Evolutionary conservation across 192 early-diverging fungal species (phyloP).

Genomic region (Backusella circina): DNA sequence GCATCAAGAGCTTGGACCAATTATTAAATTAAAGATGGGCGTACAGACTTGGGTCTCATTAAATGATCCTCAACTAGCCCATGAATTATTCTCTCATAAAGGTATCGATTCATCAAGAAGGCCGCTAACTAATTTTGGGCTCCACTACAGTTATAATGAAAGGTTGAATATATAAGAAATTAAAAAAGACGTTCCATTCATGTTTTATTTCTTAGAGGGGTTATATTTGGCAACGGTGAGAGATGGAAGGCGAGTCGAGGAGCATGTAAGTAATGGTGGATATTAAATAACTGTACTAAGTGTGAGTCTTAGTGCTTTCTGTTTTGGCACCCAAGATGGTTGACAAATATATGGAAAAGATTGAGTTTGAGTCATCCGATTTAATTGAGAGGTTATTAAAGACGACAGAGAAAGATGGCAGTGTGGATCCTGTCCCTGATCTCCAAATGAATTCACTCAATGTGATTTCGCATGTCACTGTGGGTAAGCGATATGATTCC

Average conservation of each 20-base stretch:
- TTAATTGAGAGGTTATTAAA: background rate
- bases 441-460: background rate
- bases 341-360: background rate
- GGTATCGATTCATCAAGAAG: background rate
- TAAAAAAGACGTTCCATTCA: too few relatives aligned
- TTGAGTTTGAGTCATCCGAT: background rate
- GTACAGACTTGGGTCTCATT: background rate
- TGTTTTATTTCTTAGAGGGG: background rate
- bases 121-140: background rate
- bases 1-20: background rate
- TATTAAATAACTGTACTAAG: background rate
- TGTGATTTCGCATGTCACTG: background rate
- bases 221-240: background rate
- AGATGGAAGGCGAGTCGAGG: background rate
- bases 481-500: background rate
- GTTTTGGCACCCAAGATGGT: conserved; percentile 5
- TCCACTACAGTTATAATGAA: background rate
- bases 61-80: conserved; percentile 1
- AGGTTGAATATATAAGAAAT: too few relatives aligned
- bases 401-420: background rate
- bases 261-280: background rate
- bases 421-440: background rate
- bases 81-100: background rate
- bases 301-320: background rate
- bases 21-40: background rate